phyloP scores from a whole-genome alignment of 176 grass and related monocot species.

The Oryza meyeriana region DNA sequence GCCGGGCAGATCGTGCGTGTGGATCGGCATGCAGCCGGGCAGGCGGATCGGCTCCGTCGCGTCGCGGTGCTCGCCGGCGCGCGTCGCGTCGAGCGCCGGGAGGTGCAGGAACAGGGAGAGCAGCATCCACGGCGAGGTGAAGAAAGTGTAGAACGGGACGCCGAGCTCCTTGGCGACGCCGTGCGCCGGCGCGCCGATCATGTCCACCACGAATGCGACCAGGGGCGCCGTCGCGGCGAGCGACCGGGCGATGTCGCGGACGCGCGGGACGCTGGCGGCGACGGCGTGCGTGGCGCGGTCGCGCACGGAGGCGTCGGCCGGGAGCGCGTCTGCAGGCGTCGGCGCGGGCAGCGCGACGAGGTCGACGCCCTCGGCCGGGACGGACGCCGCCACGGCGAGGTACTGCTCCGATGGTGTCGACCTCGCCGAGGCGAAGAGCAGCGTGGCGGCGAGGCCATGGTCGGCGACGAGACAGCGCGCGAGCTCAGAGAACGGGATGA shows the following conservation, averaged over 20 bases:
- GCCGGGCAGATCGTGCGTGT: conserved; percentile 34
- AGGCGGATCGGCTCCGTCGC: conserved; percentile 44
- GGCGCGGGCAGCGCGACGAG: conserved; percentile 41
- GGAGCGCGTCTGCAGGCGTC: background rate
- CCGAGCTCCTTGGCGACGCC: conserved; percentile 29
- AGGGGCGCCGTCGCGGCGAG: conserved; percentile 6
- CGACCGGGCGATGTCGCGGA: background rate
- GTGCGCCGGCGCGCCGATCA: conserved; percentile 36
- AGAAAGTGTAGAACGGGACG: conserved; percentile 55
- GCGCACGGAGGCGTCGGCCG: background rate
- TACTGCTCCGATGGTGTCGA: conserved; percentile 34
- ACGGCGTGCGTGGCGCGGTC: background rate
- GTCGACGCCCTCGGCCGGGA: conserved; percentile 36
- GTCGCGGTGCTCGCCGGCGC: conserved; percentile 45
- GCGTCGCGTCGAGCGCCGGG: conserved; percentile 51
- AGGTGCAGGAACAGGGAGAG: conserved; percentile 65
- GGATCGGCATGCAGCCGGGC: conserved; percentile 72
- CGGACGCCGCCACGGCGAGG: conserved; percentile 24
- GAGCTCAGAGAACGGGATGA: conserved; percentile 62
- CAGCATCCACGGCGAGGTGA: conserved; percentile 43
- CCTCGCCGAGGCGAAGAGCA: conserved; percentile 53
- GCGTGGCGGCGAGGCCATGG: conserved; percentile 52
- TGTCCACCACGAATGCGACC: conserved; percentile 54
- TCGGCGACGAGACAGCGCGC: conserved; percentile 50
- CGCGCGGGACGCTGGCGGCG: background rate